These are phyloP conservation scores for Apiospora phragmitis DNA, from an alignment of 2,329 filamentous ascomycete species.

Conservation along the genomic window DNA sequence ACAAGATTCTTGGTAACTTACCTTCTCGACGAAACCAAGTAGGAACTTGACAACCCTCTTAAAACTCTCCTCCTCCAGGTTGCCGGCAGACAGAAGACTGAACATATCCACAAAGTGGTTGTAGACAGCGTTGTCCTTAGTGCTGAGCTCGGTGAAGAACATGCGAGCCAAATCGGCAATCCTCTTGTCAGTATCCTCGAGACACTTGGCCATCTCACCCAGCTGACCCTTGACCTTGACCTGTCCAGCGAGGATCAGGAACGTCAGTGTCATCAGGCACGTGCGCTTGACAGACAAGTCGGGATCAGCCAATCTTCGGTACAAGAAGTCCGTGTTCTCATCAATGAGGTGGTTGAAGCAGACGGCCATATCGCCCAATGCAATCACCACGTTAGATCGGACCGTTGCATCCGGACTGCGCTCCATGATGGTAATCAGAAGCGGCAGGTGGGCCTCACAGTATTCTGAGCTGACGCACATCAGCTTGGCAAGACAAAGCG, in stretches of 20 bases:
- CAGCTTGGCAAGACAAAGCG: constrained; percentile 91
- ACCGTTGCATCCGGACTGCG: constrained; percentile 89
- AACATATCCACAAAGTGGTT: constrained; percentile 99
- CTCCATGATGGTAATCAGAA: constrained; percentile 98
- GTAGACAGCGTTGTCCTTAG: constrained; percentile 98
- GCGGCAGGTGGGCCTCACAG: constrained; percentile 87
- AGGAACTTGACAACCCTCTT: constrained; percentile 88
- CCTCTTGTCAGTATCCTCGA: constrained; percentile 92
- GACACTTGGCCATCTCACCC: constrained; percentile 98
- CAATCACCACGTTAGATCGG: constrained; percentile 93
- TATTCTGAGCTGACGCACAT: constrained; percentile 99
- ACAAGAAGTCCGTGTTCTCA: constrained; percentile 98
- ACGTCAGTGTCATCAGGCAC: constrained; percentile 97
- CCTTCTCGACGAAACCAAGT: constrained; percentile 96
- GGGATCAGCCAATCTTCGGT: constrained; percentile 85
- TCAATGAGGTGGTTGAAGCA: constrained; percentile 99
- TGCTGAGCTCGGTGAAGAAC: constrained; percentile 98
- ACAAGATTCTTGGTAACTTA: constrained; percentile 42
- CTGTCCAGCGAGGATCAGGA: constrained; percentile 93
- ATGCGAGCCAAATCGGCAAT: constrained; percentile 93
- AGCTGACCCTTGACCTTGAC: constrained; percentile 99
- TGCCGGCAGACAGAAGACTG: constrained; percentile 82
- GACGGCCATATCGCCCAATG: constrained; percentile 97
- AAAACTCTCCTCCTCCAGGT: constrained; percentile 83
- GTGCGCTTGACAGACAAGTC: constrained; percentile 93